Base-by-base conservation (phyloP, 2,329 filamentous ascomycete genomes). In the Parascedosporium putredinis region DNA sequence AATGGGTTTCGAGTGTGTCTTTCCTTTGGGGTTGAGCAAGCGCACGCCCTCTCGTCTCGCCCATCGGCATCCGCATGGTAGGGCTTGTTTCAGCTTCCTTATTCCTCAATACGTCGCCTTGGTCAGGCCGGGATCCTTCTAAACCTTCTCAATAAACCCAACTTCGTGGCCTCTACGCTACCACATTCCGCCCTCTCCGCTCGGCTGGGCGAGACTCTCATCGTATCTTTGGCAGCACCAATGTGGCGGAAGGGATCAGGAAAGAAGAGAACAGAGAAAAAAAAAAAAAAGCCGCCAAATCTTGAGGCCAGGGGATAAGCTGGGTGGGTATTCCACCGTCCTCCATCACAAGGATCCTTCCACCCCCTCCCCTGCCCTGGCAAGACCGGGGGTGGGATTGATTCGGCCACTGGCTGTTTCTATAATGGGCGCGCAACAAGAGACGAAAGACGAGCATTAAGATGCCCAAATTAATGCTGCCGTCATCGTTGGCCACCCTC, bases 391-490 rank as follows among this genome's bases (percentile, higher is more conserved):
- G 45, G 25, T 14, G 4, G 20, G 18, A 44, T 14, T 14, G 3
- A 23, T 14, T 33, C 27, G 34, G n/a, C 20, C 61, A 66, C 62
- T 64, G 66, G 47, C 43, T 49, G 67, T 69, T 73, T 72, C 71
- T 73, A 74, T 72, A 74, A 73, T 65, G 67, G 70, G 63, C 70
- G 64, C 64, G 61, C 36, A 42, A 61, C 56, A 56, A 63, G 60
- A 63, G 60, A 62, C 67, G 67, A 72, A 72, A n/a, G n/a, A n/a
- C n/a, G n/a, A 69, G 71, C 73, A 76, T 77, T n/a, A 76, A 76
- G 71, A 75, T 74, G 69, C 65, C 67, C 73, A 73, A 42, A 75
- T 74, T 76, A 76, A 75, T 76, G 68, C 72, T 70, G 67, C 69
- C 66, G 68, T 71, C 69, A 68, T 67, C 63, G 65, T 67, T 67